These are phyloP conservation scores for Sclerotinia nivalis DNA, from an alignment of 2,329 filamentous ascomycete genomes.

Conservation along the genomic window DNA sequence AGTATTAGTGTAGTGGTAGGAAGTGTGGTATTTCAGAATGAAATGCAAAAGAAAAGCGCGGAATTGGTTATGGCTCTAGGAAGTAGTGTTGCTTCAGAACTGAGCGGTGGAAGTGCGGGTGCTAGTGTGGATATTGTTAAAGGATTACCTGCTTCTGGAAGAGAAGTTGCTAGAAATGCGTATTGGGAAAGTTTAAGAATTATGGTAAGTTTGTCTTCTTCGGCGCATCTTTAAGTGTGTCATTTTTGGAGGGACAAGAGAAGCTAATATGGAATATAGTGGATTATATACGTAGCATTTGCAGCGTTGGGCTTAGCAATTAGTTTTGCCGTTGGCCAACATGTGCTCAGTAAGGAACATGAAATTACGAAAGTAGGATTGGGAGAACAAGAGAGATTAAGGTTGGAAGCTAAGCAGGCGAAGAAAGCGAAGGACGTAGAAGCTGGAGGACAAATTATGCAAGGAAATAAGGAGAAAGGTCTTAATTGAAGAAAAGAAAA, in stretches of 20 bases:
- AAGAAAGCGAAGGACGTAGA: conserved; percentile 23
- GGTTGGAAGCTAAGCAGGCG: conserved; percentile 28
- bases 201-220: conserved; percentile 27
- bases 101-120: conserved; percentile 38
- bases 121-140: conserved; percentile 36
- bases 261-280: conserved; percentile 23
- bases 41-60: conserved; percentile 39
- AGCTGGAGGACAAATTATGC: conserved; percentile 10
- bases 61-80: conserved; percentile 34
- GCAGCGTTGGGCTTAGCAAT: conserved; percentile 43
- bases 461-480: conserved; percentile 13
- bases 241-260: too few species aligned
- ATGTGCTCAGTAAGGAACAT: conserved; percentile 51
- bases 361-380: conserved; percentile 53
- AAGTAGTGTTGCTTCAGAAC: conserved; percentile 28
- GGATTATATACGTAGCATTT: conserved; percentile 40
- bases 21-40: conserved; percentile 53
- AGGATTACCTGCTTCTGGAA: conserved; percentile 30
- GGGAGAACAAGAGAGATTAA: conserved; percentile 33
- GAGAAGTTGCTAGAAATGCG: conserved; percentile 33
- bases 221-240: too few species aligned
- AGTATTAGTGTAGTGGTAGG: conserved; percentile 52
- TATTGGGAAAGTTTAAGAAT: conserved; percentile 35
- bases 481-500: not conserved
- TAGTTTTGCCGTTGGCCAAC: conserved; percentile 48